A percentile compares a stretch with the other conserved stretches of the same genome.
Evolutionary conservation across 257 asterid genomes (phyloP).

Genomic region (Lavandula angustifolia): DNA sequence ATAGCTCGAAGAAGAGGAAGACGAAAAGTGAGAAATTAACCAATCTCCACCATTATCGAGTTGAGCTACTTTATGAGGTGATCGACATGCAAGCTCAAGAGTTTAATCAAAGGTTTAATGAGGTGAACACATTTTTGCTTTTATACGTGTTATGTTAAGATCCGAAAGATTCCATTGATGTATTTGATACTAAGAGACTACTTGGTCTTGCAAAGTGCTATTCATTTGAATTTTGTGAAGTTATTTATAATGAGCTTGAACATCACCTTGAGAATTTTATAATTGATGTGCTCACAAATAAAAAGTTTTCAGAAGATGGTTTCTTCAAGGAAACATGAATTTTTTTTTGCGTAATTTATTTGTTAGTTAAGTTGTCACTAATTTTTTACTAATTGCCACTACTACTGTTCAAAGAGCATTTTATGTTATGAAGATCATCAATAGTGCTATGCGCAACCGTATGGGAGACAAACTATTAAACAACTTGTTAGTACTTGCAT

Average conservation of each 20-base stretch:
- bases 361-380: no score
- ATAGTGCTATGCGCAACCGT: background rate
- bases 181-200: background rate
- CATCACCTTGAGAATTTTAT: background rate
- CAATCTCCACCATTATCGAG: background rate
- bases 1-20: background rate
- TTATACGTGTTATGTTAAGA: background rate
- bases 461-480: background rate
- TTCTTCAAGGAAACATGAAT: background rate
- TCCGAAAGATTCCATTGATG: background rate
- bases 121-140: background rate
- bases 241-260: background rate
- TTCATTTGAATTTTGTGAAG: background rate
- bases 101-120: background rate
- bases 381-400: no score
- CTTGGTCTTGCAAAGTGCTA: background rate
- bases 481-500: background rate
- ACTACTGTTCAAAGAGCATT: no score
- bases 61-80: background rate
- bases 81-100: background rate
- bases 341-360: background rate
- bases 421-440: background rate
- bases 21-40: background rate
- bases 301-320: background rate
- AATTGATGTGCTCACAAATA: background rate